These are phyloP conservation scores for Pichia sp. DNA, from an alignment of 1,139 yeast species.

Conservation along the genomic window DNA sequence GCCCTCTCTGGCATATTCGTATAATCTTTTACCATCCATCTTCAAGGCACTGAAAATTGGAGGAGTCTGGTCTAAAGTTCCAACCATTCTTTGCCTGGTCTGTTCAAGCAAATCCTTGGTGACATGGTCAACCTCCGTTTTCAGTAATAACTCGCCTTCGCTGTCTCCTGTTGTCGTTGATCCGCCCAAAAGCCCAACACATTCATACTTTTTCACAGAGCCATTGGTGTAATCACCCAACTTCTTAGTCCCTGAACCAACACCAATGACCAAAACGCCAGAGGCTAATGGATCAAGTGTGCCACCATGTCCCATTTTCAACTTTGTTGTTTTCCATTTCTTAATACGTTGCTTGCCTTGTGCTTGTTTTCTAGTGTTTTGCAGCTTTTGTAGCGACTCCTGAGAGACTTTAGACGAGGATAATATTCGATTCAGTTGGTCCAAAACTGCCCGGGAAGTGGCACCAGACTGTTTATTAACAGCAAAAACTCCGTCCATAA, in stretches of 20 bases:
- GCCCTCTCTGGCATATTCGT: conserved; percentile 91
- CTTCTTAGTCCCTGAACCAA: conserved; percentile 84
- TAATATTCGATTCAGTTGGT: conserved; percentile 58
- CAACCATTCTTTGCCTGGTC: conserved; percentile 61
- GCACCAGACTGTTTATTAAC: conserved; percentile 83
- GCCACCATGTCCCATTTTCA: conserved; percentile 98
- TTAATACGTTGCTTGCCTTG: conserved; percentile 21
- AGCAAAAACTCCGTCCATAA: conserved; percentile 90
- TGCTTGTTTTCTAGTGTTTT: conserved; percentile 46
- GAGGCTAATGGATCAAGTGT: conserved; percentile 93
- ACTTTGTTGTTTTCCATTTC: conserved; percentile 38
- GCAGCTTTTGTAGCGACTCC: conserved; percentile 46
- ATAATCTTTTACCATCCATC: conserved; percentile 89
- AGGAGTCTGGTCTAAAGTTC: conserved; percentile 82
- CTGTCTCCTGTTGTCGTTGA: conserved; percentile 93
- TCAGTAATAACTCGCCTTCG: conserved; percentile 74
- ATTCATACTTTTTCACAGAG: conserved; percentile 72
- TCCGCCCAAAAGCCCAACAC: conserved; percentile 81
- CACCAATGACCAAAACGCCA: conserved; percentile 87
- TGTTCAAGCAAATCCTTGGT: conserved; percentile 48
- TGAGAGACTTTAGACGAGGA: conserved; percentile 58
- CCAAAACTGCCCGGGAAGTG: conserved; percentile 71
- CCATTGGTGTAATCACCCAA: conserved; percentile 68
- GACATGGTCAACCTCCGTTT: conserved; percentile 54
- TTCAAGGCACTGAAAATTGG: conserved; percentile 93